These are phyloP conservation scores for Mycosarcoma mackinlayi DNA, from an alignment of 1,284 basidiomycete genomes.

Conservation along the genomic window DNA sequence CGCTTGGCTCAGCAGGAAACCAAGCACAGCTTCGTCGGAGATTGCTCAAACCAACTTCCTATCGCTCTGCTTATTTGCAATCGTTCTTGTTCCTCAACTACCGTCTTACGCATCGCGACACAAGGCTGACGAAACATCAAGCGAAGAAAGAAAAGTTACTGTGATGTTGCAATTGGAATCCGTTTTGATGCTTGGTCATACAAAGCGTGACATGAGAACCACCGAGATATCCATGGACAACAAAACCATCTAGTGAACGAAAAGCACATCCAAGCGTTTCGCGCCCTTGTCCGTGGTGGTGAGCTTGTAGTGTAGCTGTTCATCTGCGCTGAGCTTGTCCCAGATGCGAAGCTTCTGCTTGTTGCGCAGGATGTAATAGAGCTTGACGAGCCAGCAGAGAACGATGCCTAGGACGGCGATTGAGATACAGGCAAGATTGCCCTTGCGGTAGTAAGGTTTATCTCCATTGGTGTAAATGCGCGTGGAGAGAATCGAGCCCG, in stretches of 20 bases:
- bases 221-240: neutral
- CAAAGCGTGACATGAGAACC: no score
- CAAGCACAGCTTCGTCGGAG: no score
- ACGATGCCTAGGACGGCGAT: conserved; percentile 31
- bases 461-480: conserved; percentile 51
- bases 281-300: conserved; percentile 48
- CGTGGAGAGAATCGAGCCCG: conserved; percentile 38
- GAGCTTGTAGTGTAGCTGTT: conserved; percentile 44
- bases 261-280: conserved; percentile 41
- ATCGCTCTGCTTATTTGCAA: no score
- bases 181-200: no score
- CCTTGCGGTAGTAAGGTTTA: conserved; percentile 50
- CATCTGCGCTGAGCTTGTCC: conserved; percentile 24
- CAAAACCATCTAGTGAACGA: conserved; percentile 33
- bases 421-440: conserved; percentile 39
- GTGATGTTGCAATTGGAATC: no score
- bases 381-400: conserved; percentile 41
- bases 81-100: no score
- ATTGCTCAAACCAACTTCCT: no score
- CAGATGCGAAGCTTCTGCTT: conserved; percentile 33
- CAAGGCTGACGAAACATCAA: no score
- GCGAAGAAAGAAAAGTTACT: no score
- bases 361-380: conserved; percentile 51
- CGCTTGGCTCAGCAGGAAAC: no score
- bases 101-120: no score